Percentiles rank a stretch among this genome's conserved stretches.
phyloP scores from a whole-genome alignment of 352 stramenopile genomes.

The Phytophthora ohioensis region DNA sequence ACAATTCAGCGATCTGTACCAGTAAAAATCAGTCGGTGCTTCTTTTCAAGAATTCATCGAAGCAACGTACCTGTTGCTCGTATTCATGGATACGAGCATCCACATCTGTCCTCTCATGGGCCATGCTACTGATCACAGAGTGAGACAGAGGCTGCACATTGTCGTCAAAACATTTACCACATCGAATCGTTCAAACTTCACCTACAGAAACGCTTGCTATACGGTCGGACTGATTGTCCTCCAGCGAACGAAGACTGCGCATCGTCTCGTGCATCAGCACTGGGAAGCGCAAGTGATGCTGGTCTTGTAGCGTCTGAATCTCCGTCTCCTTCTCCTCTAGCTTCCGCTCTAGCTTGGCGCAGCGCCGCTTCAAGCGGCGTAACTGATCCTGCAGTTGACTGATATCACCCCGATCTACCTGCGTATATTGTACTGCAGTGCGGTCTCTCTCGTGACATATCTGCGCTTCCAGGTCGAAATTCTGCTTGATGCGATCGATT shows the following conservation, averaged over 20 bases:
- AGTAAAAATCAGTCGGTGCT: neutral
- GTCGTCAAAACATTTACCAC: neutral
- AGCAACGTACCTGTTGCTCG: slow-evolving; percentile 58
- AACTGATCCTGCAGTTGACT: slow-evolving; percentile 53
- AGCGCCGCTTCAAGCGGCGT: slow-evolving; percentile 59
- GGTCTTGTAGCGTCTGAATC: slow-evolving; percentile 59
- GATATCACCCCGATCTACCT: slow-evolving; percentile 34
- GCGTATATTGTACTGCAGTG: slow-evolving; percentile 38
- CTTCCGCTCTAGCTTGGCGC: slow-evolving; percentile 63
- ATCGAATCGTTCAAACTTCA: neutral
- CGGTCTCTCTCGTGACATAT: slow-evolving; percentile 50
- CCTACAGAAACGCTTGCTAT: slow-evolving; percentile 23
- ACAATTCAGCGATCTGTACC: slow-evolving; percentile 64
- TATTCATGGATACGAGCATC: slow-evolving; percentile 78
- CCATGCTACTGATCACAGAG: slow-evolving; percentile 48
- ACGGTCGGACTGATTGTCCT: slow-evolving; percentile 45
- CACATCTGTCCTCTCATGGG: slow-evolving; percentile 26
- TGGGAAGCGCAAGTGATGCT: slow-evolving; percentile 61
- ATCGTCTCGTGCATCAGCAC: slow-evolving; percentile 75
- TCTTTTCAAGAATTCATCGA: neutral
- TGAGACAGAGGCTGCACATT: slow-evolving; percentile 47
- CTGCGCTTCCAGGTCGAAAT: slow-evolving; percentile 67
- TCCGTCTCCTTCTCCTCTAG: slow-evolving; percentile 66
- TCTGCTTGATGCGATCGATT: slow-evolving; percentile 63
- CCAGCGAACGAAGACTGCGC: slow-evolving; percentile 55